Evolutionary conservation across 495 filamentous ascomycete genomes (phyloP).

Genomic region (Podospora fimiseda): DNA sequence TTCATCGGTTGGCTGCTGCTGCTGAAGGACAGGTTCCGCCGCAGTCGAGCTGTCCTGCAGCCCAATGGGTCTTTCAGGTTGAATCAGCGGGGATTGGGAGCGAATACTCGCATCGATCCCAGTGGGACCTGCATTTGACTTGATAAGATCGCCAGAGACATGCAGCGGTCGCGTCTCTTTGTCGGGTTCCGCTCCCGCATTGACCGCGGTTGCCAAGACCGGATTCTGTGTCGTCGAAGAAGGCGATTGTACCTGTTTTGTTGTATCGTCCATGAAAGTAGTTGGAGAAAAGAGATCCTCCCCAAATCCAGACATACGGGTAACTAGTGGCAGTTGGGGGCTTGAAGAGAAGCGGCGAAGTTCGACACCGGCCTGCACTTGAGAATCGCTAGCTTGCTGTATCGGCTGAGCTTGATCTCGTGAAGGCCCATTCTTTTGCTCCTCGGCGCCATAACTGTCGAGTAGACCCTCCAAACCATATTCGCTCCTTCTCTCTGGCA

Average conservation of each 20-base stretch:
- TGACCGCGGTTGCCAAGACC: too few species aligned
- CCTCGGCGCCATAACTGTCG: constrained; percentile 16
- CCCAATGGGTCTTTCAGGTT: constrained; percentile 7
- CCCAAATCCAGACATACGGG: constrained; percentile 60
- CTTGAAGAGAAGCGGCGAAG: constrained; percentile 35
- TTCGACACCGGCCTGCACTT: constrained; percentile 43
- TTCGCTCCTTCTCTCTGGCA: constrained; percentile 54
- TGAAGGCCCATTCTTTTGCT: constrained; percentile 7
- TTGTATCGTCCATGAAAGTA: constrained; percentile 8
- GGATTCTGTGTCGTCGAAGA: background rate
- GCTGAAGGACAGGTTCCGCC: constrained; percentile 4
- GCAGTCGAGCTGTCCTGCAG: constrained; percentile 7
- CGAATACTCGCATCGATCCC: background rate
- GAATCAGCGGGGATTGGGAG: constrained; percentile 5
- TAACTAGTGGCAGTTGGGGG: constrained; percentile 57
- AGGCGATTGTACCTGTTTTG: background rate
- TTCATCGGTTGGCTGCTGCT: constrained; percentile 13
- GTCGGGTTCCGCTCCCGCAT: too few species aligned
- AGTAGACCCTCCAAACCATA: constrained; percentile 44
- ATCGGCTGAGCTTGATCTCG: constrained; percentile 38
- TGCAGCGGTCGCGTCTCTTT: background rate
- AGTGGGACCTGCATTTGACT: background rate
- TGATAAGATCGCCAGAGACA: background rate
- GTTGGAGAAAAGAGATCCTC: constrained; percentile 37
- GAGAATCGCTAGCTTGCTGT: constrained; percentile 53